Conservation (phyloP, 2,329 filamentous ascomycete genomes). For the Catunica adiposa region DNA sequence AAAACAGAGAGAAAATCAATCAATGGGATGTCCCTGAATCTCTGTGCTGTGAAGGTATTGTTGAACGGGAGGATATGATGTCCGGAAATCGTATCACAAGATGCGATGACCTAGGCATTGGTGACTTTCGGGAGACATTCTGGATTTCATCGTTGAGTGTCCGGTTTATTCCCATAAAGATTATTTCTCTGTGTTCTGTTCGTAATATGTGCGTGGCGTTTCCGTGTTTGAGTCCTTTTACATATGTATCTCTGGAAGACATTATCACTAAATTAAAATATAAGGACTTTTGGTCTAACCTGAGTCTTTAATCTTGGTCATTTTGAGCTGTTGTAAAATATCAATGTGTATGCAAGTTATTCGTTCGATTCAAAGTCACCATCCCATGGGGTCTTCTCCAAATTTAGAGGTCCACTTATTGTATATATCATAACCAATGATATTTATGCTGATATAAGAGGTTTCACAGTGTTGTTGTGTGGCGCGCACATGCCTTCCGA, state of each 20-base stretch:
- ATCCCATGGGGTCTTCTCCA: not conserved
- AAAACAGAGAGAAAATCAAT: slow-evolving; percentile 12
- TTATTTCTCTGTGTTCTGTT: no score
- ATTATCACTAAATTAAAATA: no score
- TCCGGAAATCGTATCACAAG: not conserved
- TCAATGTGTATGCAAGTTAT: no score
- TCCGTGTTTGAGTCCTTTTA: not conserved
- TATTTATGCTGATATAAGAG: not conserved
- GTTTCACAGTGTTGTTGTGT: not conserved
- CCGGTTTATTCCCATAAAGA: no score
- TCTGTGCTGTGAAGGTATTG: slow-evolving; percentile 15
- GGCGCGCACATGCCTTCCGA: not conserved
- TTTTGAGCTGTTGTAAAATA: no score
- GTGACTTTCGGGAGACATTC: not conserved
- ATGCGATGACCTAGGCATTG: not conserved
- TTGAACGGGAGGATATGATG: not conserved
- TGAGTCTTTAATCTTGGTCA: no score
- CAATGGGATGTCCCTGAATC: slow-evolving; percentile 19
- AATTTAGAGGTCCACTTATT: not conserved
- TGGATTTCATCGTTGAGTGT: no score
- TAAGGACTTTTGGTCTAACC: no score
- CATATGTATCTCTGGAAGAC: not conserved
- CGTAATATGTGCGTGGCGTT: no score
- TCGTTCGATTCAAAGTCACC: no score
- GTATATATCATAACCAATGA: not conserved